Conservation (phyloP, 2,329 filamentous ascomycete species). For the Whalleya microplaca region DNA sequence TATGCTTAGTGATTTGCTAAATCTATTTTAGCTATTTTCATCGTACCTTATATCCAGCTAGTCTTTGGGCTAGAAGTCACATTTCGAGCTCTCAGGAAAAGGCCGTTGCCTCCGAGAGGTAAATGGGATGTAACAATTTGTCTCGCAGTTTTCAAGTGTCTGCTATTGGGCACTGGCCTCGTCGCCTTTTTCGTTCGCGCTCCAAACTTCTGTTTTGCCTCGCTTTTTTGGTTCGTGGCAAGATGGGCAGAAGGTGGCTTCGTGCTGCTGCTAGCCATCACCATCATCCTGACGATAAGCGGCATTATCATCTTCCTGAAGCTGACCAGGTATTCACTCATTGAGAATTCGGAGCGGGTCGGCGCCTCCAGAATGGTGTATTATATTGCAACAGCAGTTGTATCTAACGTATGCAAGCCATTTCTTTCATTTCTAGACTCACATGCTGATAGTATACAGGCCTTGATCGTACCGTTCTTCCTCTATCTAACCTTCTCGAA, state of each 20-base stretch:
- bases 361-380: constrained; percentile 72
- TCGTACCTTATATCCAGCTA: constrained; percentile 67
- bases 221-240: constrained; percentile 69
- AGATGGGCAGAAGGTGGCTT: constrained; percentile 63
- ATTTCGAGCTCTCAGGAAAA: constrained; percentile 55
- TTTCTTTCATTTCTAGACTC: not conserved
- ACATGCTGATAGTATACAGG: constrained; percentile 44
- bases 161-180: constrained; percentile 60
- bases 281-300: constrained; percentile 53
- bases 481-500: constrained; percentile 55
- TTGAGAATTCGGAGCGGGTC: constrained; percentile 63
- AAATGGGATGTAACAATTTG: constrained; percentile 65
- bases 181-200: constrained; percentile 60
- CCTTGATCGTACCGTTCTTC: constrained; percentile 67
- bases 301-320: constrained; percentile 60
- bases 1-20: constrained; percentile 29
- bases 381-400: constrained; percentile 61
- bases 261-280: constrained; percentile 54
- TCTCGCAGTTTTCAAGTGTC: constrained; percentile 52
- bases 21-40: constrained; percentile 59
- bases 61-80: constrained; percentile 67
- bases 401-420: constrained; percentile 56
- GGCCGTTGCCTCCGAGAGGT: constrained; percentile 60
- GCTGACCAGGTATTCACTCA: constrained; percentile 55
- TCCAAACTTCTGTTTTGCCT: constrained; percentile 66